Percentiles rank a stretch among this genome's conserved stretches.
Conservation (phyloP, 2,329 filamentous ascomycete genomes). For the Fusarium clavum region DNA sequence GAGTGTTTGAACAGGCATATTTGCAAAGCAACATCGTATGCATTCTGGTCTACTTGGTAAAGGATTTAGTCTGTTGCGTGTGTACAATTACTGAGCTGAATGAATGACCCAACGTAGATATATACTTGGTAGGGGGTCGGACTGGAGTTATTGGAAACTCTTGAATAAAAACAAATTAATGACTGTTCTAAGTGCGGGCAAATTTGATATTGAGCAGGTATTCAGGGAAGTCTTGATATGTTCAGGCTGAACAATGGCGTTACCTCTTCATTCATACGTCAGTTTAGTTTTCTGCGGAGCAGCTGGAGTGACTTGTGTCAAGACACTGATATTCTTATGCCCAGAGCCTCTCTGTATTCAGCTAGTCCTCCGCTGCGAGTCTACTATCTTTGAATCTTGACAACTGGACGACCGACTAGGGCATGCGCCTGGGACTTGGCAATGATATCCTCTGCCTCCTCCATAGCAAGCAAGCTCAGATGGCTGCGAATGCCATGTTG, state of each 20-base stretch:
- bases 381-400: slow-evolving; percentile 8
- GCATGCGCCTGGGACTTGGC: slow-evolving; percentile 5
- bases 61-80: not conserved
- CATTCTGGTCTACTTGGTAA: slow-evolving; percentile 4
- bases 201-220: not conserved
- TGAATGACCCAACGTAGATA: slow-evolving; percentile 15
- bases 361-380: not conserved
- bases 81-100: slow-evolving; percentile 1
- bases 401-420: slow-evolving; percentile 22
- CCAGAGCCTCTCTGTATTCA: not conserved
- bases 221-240: not conserved
- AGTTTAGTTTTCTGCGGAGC: not conserved
- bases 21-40: slow-evolving; percentile 15
- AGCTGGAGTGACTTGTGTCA: not conserved
- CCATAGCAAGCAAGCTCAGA: slow-evolving; percentile 26
- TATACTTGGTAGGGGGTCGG: not conserved
- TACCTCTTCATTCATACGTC: not conserved
- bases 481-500: slow-evolving; percentile 27
- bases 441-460: slow-evolving; percentile 26
- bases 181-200: not conserved
- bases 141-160: slow-evolving; percentile 1
- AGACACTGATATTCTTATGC: not conserved
- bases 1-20: slow-evolving; percentile 10
- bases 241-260: not conserved
- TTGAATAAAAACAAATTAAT: slow-evolving; percentile 23